Evolutionary conservation across 2,329 filamentous ascomycete species (phyloP).

Genomic region (Incumbomyces lentus): DNA sequence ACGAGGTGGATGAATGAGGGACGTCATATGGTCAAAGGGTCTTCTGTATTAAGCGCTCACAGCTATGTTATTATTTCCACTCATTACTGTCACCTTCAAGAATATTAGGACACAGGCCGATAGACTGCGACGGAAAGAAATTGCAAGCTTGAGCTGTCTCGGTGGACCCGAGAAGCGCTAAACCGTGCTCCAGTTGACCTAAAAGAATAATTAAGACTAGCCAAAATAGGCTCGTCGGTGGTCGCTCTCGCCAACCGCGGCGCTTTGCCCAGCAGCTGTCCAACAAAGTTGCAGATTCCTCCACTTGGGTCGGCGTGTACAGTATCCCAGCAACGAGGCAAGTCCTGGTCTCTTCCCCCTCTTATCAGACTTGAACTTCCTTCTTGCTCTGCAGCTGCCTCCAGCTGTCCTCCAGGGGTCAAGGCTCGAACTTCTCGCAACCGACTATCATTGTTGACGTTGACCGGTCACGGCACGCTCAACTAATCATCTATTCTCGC

Average conservation of each 20-base stretch:
- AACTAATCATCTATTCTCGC: neutral
- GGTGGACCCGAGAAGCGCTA: neutral
- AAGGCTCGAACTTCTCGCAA: constrained; percentile 6
- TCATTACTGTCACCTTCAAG: too few species aligned
- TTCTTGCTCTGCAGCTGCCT: constrained; percentile 5
- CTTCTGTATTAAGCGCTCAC: too few species aligned
- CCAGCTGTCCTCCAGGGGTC: constrained; percentile 7
- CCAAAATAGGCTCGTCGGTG: neutral
- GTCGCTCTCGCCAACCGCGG: neutral
- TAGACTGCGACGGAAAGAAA: neutral
- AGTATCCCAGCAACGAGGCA: constrained; percentile 8
- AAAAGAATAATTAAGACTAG: neutral
- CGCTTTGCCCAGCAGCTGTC: neutral
- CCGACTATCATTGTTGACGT: neutral
- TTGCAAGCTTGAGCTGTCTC: neutral
- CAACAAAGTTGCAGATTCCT: neutral
- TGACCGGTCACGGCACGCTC: neutral
- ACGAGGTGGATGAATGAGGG: too few species aligned
- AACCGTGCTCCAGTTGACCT: too few species aligned
- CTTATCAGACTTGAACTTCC: constrained; percentile 6
- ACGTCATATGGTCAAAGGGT: too few species aligned
- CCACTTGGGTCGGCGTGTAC: constrained; percentile 2
- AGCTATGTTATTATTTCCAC: too few species aligned
- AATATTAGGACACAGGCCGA: neutral
- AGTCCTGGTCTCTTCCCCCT: constrained; percentile 5